Conservation (phyloP, 768 basidiomycete species). For the Tylopilus sp. region DNA sequence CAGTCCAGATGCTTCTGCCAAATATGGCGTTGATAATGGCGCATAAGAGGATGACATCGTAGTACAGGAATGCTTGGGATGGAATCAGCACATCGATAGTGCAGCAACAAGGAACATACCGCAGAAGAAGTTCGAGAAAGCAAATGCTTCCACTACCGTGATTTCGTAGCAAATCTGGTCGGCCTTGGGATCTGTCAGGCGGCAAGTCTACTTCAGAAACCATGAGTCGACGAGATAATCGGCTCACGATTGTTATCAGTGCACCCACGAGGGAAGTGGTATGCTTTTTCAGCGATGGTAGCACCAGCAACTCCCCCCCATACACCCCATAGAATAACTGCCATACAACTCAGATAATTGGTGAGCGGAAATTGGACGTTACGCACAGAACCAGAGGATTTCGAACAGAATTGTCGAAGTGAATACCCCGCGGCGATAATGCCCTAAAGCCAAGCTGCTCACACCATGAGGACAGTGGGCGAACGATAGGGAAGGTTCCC, state of each 20-base stretch:
- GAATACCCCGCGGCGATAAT: constrained; percentile 6
- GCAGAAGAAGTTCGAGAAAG: constrained; percentile 23
- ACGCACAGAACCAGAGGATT: constrained; percentile 27
- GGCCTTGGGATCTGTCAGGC: constrained; percentile 4
- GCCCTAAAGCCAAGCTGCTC: constrained; percentile 17
- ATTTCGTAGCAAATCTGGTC: constrained; percentile 19
- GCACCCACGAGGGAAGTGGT: constrained; percentile 19
- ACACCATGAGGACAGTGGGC: background rate
- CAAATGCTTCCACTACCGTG: constrained; percentile 16
- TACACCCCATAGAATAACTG: constrained; percentile 22
- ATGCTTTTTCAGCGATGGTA: constrained; percentile 4
- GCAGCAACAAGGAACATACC: constrained; percentile 15
- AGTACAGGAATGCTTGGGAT: constrained; percentile 24
- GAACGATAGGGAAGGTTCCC: background rate
- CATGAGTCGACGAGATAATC: background rate
- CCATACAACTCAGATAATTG: background rate
- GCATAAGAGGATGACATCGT: constrained; percentile 18
- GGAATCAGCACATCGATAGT: background rate
- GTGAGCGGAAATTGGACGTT: background rate
- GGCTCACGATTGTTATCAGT: constrained; percentile 8
- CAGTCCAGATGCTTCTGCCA: constrained; percentile 23
- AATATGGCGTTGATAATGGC: constrained; percentile 21
- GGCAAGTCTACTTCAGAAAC: background rate
- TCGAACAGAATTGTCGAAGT: constrained; percentile 25
- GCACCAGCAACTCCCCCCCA: constrained; percentile 20